Conservation (phyloP, 2,329 filamentous ascomycete genomes). For the Penicillium sp. region DNA sequence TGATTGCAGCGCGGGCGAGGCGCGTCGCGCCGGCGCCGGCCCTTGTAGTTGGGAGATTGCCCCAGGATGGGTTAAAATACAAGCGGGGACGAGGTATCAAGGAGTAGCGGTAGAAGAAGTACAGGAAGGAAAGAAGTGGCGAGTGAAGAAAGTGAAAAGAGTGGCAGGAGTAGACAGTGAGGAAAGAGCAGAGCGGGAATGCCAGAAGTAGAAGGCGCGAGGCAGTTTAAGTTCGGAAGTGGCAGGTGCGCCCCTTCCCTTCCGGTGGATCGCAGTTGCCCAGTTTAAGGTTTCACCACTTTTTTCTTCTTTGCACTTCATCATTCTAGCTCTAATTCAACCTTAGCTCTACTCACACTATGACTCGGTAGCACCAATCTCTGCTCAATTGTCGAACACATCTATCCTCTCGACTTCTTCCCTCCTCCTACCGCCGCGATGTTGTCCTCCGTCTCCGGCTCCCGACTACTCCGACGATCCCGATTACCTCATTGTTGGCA, state of each 20-base stretch:
- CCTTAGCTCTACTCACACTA: not conserved
- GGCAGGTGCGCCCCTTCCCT: not conserved
- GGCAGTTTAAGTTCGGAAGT: slow-evolving; percentile 4
- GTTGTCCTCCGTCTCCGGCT: slow-evolving; percentile 12
- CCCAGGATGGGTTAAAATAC: not conserved
- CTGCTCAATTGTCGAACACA: not conserved
- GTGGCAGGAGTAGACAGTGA: not conserved
- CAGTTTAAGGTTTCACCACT: not conserved
- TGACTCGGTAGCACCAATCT: slow-evolving; percentile 10
- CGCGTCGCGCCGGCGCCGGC: not conserved
- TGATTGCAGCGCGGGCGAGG: not conserved
- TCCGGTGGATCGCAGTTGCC: not conserved
- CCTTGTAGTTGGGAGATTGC: not conserved
- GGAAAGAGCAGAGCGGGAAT: not conserved
- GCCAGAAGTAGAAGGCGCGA: too few relatives aligned
- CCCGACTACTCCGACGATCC: slow-evolving; percentile 13
- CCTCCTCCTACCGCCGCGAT: not conserved
- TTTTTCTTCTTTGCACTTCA: not conserved
- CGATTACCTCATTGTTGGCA: slow-evolving; percentile 14
- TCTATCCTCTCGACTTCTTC: not conserved
- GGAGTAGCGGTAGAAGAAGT: not conserved
- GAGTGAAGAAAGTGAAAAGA: not conserved
- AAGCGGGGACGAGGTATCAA: not conserved
- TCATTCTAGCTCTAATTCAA: not conserved
- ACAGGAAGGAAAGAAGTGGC: not conserved